These are phyloP conservation scores for Mangifera indica DNA, from an alignment of 345 rosid genomes.

Conservation along the genomic window DNA sequence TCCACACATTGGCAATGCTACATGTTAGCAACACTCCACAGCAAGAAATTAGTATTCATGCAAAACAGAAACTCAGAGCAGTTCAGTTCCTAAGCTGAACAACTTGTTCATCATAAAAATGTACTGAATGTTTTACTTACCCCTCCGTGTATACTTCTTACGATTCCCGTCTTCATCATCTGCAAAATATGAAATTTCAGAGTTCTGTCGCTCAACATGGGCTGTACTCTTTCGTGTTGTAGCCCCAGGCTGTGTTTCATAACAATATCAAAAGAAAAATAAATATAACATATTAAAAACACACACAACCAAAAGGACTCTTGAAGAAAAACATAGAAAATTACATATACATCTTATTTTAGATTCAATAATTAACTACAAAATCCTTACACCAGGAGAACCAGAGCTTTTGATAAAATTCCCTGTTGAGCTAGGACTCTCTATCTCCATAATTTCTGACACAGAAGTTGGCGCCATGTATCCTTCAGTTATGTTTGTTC, in stretches of 20 bases:
- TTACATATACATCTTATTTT: constrained; percentile 4
- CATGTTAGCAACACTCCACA: neutral
- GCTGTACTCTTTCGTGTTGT: constrained; percentile 79
- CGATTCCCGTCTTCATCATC: constrained; percentile 92
- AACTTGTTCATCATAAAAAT: neutral
- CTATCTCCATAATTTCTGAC: constrained; percentile 86
- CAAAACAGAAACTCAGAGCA: neutral
- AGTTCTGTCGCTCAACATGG: constrained; percentile 71
- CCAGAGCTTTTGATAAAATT: constrained; percentile 65
- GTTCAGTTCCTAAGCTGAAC: neutral
- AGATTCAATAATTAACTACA: constrained; percentile 10
- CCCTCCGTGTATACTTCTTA: constrained; percentile 87
- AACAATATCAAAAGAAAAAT: constrained; percentile 18
- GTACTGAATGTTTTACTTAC: constrained; percentile 37
- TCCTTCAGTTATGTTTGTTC: constrained; percentile 38
- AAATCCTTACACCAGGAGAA: constrained; percentile 71
- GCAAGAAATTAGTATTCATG: neutral
- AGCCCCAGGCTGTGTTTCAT: constrained; percentile 62
- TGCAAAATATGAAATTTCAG: constrained; percentile 74
- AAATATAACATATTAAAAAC: constrained; percentile 9
- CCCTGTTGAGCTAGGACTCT: constrained; percentile 68
- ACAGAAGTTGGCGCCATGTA: constrained; percentile 47
- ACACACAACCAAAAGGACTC: constrained; percentile 9
- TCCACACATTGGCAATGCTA: neutral
- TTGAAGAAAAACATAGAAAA: constrained; percentile 4